Percentiles rank a stretch among this genome's conserved stretches.
Conservation (phyloP, 768 basidiomycete species). For the Termitomyces sp. region DNA sequence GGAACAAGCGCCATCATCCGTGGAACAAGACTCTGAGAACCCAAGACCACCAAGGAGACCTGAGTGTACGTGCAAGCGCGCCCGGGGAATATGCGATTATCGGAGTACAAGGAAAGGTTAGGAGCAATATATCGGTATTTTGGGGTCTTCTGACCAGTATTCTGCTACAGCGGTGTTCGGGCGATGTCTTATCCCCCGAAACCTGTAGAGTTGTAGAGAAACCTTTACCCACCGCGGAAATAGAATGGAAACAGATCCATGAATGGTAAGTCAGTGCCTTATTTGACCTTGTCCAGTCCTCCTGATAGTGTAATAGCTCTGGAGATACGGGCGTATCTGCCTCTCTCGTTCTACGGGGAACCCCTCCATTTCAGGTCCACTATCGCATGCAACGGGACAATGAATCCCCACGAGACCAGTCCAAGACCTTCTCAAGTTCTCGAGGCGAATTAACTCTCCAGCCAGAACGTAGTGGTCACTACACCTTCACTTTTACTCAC, state of each 20-base stretch:
- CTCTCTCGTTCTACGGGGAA: slow-evolving; percentile 81
- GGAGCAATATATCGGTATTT: slow-evolving; percentile 2
- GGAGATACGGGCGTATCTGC: slow-evolving; percentile 91
- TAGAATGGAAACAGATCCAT: slow-evolving; percentile 85
- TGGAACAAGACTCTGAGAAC: slow-evolving; percentile 66
- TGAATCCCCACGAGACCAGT: slow-evolving; percentile 54
- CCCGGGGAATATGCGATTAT: slow-evolving; percentile 71
- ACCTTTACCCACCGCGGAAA: slow-evolving; percentile 77
- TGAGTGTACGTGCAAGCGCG: slow-evolving; percentile 46
- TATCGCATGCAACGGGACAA: slow-evolving; percentile 74
- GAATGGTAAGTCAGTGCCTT: slow-evolving; percentile 62
- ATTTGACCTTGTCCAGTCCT: background rate
- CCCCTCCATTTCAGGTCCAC: slow-evolving; percentile 82
- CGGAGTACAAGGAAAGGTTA: slow-evolving; percentile 66
- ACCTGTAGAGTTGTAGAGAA: slow-evolving; percentile 72
- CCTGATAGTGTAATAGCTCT: slow-evolving; percentile 44
- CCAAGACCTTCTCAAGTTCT: slow-evolving; percentile 60
- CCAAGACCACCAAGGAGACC: slow-evolving; percentile 35
- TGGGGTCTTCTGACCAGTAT: slow-evolving; percentile 5
- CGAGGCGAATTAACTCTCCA: slow-evolving; percentile 81
- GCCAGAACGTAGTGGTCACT: slow-evolving; percentile 87
- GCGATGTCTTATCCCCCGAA: slow-evolving; percentile 82
- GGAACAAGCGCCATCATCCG: slow-evolving; percentile 42
- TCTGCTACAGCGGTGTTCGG: slow-evolving; percentile 60
- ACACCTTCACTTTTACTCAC: slow-evolving; percentile 75